These are phyloP conservation scores for Lachnellula hyalina DNA, from an alignment of 2,329 filamentous ascomycete species.

Conservation along the genomic window DNA sequence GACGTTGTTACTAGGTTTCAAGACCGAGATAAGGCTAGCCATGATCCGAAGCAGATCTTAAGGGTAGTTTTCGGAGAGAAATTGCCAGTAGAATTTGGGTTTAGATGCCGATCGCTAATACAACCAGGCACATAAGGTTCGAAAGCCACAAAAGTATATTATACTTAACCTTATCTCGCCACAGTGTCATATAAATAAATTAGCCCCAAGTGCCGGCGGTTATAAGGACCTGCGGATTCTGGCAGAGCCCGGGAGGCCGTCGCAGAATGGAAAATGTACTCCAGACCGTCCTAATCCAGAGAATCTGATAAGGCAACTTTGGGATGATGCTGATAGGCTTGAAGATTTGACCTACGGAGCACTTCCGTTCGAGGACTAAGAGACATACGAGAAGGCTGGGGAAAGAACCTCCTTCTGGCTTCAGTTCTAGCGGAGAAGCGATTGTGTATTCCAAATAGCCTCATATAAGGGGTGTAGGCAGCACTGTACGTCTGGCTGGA, in stretches of 20 bases:
- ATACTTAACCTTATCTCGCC: slow-evolving; percentile 14
- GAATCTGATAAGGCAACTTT: neutral
- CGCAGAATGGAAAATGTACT: neutral
- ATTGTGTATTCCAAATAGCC: neutral
- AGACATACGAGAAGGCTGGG: neutral
- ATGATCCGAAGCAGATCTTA: slow-evolving; percentile 7
- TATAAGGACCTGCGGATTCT: neutral
- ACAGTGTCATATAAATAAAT: slow-evolving; percentile 12
- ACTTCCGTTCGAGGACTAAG: neutral
- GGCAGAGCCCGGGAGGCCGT: neutral
- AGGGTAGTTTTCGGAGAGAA: slow-evolving; percentile 12
- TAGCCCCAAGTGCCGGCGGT: slow-evolving; percentile 12
- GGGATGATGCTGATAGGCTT: neutral
- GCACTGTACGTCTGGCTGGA: neutral
- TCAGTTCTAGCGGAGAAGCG: neutral
- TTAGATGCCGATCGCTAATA: slow-evolving; percentile 3
- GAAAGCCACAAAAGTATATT: slow-evolving; percentile 11
- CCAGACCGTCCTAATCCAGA: neutral
- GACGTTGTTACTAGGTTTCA: slow-evolving; percentile 17
- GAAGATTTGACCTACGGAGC: neutral
- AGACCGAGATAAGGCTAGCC: neutral
- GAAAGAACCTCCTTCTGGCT: neutral
- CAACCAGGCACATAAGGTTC: slow-evolving; percentile 10
- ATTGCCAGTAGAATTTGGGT: slow-evolving; percentile 3
- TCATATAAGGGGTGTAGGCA: neutral